phyloP scores from a whole-genome alignment of 352 stramenopile species.

The Pythium phragmiticola region DNA sequence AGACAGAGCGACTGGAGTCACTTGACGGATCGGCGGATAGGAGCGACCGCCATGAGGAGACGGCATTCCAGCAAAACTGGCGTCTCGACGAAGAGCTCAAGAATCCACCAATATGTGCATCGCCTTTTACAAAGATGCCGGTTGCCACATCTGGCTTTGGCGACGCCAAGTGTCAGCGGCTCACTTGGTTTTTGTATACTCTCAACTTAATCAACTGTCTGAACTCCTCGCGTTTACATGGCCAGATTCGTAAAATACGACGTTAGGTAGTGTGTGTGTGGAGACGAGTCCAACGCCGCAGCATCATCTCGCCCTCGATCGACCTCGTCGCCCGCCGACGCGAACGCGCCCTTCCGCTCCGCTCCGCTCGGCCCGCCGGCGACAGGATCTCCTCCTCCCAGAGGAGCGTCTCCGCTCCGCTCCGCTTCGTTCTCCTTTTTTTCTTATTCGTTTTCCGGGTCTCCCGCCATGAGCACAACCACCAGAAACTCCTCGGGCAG shows the following conservation, averaged over 20 bases:
- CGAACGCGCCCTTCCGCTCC: neutral
- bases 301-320: neutral
- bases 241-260: slow-evolving; percentile 17
- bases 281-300: neutral
- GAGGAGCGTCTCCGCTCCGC: neutral
- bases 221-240: neutral
- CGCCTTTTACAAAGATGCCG: neutral
- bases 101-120: neutral
- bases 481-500: neutral
- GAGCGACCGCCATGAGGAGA: too few species aligned
- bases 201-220: too few species aligned
- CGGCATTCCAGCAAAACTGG: neutral
- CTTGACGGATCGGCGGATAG: too few species aligned
- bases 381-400: too few species aligned
- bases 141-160: neutral
- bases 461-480: slow-evolving; percentile 6
- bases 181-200: slow-evolving; percentile 5
- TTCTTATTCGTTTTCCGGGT: neutral
- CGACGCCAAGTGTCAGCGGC: neutral
- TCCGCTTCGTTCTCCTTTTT: neutral
- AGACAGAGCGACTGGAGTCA: too few species aligned
- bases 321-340: neutral
- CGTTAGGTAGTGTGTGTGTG: neutral
- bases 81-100: neutral
- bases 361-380: too few species aligned